Conservation (phyloP, 2,329 filamentous ascomycete species). For the Calonectria pseudoreteaudii region DNA sequence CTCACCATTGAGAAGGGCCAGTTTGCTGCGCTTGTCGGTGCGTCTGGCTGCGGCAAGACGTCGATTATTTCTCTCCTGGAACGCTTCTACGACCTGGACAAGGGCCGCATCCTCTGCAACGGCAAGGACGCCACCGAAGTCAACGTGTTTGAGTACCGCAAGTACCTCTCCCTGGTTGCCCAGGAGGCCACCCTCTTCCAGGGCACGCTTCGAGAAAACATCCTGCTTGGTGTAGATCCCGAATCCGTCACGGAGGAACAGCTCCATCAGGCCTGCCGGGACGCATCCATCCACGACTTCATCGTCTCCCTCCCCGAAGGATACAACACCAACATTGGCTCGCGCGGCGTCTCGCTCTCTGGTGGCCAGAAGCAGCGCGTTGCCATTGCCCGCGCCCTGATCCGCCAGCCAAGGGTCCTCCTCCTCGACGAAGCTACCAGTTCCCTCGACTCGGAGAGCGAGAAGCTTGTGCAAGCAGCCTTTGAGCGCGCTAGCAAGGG, state of each 20-base stretch:
- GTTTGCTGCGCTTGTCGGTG: slow-evolving; percentile 77
- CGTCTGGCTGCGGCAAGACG: slow-evolving; percentile 79
- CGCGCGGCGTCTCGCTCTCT: slow-evolving; percentile 73
- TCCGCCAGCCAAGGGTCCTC: slow-evolving; percentile 73
- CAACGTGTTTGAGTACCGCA: slow-evolving; percentile 72
- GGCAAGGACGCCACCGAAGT: slow-evolving; percentile 68
- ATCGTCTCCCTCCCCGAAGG: slow-evolving; percentile 75
- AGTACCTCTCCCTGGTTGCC: slow-evolving; percentile 75
- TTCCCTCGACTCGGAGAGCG: slow-evolving; percentile 73
- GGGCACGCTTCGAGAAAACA: slow-evolving; percentile 76
- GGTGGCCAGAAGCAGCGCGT: slow-evolving; percentile 81
- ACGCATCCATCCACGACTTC: slow-evolving; percentile 79
- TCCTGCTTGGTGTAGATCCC: slow-evolving; percentile 72
- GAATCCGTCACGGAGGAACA: slow-evolving; percentile 63
- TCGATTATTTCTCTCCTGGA: slow-evolving; percentile 75
- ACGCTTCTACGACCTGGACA: slow-evolving; percentile 75
- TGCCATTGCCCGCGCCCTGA: slow-evolving; percentile 76
- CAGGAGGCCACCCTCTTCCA: slow-evolving; percentile 82
- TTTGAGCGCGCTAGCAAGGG: slow-evolving; percentile 73
- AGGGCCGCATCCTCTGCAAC: slow-evolving; percentile 75
- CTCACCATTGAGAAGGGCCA: slow-evolving; percentile 76
- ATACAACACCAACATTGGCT: slow-evolving; percentile 76
- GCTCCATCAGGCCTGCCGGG: slow-evolving; percentile 65
- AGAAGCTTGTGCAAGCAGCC: slow-evolving; percentile 73
- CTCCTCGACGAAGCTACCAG: slow-evolving; percentile 81